A percentile compares a stretch with the other conserved stretches of the same genome.
Evolutionary conservation across 2,329 filamentous ascomycete species (phyloP).

Genomic region (Aspergillus tubingensis): DNA sequence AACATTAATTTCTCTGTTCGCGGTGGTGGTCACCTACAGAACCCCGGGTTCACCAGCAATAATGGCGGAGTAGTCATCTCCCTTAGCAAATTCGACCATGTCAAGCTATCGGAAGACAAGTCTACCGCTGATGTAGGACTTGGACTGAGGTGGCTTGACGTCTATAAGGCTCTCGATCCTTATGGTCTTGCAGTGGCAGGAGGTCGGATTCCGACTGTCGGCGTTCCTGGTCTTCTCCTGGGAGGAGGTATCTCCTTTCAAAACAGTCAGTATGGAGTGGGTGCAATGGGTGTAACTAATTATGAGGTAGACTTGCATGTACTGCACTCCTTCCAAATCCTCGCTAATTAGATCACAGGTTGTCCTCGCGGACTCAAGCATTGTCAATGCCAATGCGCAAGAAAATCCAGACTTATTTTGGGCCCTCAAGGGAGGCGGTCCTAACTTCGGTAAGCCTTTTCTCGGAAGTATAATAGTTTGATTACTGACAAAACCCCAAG

Average conservation of each 20-base stretch:
- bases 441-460: constrained; percentile 28
- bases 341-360: constrained; percentile 8
- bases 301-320: constrained; percentile 15
- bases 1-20: constrained; percentile 6
- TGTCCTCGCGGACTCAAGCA: constrained; percentile 18
- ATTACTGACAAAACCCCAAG: not conserved
- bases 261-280: constrained; percentile 19
- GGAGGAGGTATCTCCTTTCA: constrained; percentile 34
- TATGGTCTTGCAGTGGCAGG: constrained; percentile 46
- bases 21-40: constrained; percentile 18
- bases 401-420: constrained; percentile 33
- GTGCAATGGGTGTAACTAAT: constrained; percentile 12
- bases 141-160: constrained; percentile 49
- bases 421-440: constrained; percentile 34
- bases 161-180: constrained; percentile 45
- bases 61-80: constrained; percentile 52
- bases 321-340: not conserved
- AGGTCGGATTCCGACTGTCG: constrained; percentile 47
- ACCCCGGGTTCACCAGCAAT: constrained; percentile 21
- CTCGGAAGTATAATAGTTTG: too few species aligned
- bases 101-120: constrained; percentile 37
- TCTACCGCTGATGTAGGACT: constrained; percentile 47
- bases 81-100: constrained; percentile 43
- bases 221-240: constrained; percentile 49
- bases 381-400: constrained; percentile 15